A percentile compares a stretch with the other conserved stretches of the same genome.
These are phyloP conservation scores for Aspergillus biplanus DNA, from an alignment of 495 filamentous ascomycete species.

Conservation along the genomic window DNA sequence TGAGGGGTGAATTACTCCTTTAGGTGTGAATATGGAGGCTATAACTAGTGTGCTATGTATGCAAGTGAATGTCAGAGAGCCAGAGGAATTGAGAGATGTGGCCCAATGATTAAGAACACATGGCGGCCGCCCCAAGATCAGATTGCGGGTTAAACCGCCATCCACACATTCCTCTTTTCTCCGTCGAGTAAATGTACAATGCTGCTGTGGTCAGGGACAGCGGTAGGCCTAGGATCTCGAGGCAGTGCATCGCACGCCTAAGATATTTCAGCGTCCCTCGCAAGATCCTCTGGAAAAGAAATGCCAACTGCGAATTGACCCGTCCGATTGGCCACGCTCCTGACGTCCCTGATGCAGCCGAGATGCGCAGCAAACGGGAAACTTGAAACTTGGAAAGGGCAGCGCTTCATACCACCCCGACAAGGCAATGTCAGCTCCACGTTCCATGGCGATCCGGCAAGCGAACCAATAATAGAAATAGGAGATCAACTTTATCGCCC, in stretches of 20 bases:
- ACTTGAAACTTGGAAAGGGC: background rate
- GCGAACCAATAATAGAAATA: background rate
- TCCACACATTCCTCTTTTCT: background rate
- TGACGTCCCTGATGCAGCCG: background rate
- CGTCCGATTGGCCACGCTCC: background rate
- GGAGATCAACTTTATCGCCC: background rate
- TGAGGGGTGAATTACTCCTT: background rate
- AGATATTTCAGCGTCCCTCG: background rate
- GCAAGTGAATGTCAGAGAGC: no score
- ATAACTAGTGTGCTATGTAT: no score
- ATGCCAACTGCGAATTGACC: background rate
- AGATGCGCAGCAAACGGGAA: background rate
- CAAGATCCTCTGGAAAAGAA: background rate
- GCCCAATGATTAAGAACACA: no score
- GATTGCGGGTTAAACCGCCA: background rate
- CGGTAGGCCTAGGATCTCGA: background rate
- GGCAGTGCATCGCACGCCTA: background rate
- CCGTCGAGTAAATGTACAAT: no score
- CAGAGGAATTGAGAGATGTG: background rate
- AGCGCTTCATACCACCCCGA: background rate
- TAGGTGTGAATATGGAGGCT: background rate
- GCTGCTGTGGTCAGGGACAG: no score
- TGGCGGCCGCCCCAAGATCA: background rate
- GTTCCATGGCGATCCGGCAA: background rate
- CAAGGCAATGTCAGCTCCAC: background rate